Conservation (phyloP, 352 stramenopile genomes). For the Pythium myriotylum region DNA sequence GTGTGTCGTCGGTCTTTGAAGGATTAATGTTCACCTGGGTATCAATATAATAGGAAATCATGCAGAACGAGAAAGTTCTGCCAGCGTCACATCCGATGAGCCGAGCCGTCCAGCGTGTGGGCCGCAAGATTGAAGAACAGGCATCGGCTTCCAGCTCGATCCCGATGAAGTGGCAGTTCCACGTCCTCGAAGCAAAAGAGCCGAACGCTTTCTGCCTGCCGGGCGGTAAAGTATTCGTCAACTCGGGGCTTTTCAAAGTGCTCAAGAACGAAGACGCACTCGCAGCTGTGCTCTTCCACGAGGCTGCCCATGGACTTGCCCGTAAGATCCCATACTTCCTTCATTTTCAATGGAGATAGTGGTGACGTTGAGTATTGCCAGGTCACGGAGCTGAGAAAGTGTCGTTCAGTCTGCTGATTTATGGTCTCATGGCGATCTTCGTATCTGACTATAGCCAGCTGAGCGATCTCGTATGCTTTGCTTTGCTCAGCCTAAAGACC, state of each 20-base stretch:
- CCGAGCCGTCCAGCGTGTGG: conserved; percentile 56
- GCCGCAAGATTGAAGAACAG: conserved; percentile 50
- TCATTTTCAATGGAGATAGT: neutral
- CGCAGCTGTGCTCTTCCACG: conserved; percentile 71
- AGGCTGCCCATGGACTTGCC: conserved; percentile 67
- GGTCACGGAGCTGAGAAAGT: conserved; percentile 75
- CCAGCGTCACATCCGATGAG: conserved; percentile 60
- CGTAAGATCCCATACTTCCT: conserved; percentile 31
- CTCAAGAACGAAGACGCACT: conserved; percentile 63
- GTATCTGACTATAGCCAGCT: conserved; percentile 57
- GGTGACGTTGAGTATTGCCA: conserved; percentile 16
- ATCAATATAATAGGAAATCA: conserved; percentile 32
- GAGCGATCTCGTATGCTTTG: conserved; percentile 48
- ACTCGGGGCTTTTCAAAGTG: conserved; percentile 73
- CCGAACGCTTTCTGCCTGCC: conserved; percentile 78
- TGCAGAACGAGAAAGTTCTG: conserved; percentile 46
- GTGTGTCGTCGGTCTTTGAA: neutral
- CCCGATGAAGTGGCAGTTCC: conserved; percentile 73
- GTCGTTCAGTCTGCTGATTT: conserved; percentile 63
- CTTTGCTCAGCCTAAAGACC: too few relatives aligned
- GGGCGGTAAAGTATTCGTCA: conserved; percentile 76
- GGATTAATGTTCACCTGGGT: too few relatives aligned
- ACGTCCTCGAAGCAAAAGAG: conserved; percentile 65
- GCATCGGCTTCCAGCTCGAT: conserved; percentile 31
- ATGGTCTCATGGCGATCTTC: conserved; percentile 52